Base-by-base conservation (phyloP, 2,329 filamentous ascomycete genomes). In the Fusarium praegraminearum region DNA sequence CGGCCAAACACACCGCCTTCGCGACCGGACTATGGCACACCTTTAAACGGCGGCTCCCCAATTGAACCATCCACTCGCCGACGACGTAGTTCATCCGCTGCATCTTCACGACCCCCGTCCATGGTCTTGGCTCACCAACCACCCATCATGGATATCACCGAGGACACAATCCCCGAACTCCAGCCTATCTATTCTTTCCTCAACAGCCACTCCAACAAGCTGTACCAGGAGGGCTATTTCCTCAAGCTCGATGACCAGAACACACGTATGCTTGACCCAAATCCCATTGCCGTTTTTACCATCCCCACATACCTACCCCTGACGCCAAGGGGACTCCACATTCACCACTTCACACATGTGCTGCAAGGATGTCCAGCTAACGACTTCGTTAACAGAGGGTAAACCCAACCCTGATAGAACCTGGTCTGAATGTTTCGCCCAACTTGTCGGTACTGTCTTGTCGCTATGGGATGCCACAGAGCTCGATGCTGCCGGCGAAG, bases 141-240 rank as follows among this genome's bases (percentile, higher is more conserved):
- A 76, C 92, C 91, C 76, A 82, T 94, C 79, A 94, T 97, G 90
- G 93, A 97, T 76, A 86, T 96, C 69, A 89, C 88, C 76, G 87
- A 91, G 72, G 93, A 98, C 77, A 97, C 93, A 32, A 89, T 96
- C 67, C 94, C 96, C 38, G 96, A 99, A 84, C 86, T 99, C 67
- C 92, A 94, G 82, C 95, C 94, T 69, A 94, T 98, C 75, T 98
- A 98, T 80, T 93, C 89, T 65, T 96, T 93, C 77, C 87, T 99
- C 71, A 98, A 97, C 82, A 96, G 91, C 80, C 96, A 99, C 79
- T 91, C 90, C 61, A 98, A 98, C 80, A 98, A 98, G 82, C 84
- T 98, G 58, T 99, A 98, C 79, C 94, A 98, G 74, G 96, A 99
- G 82, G 96, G 96, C 38, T 99, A 98, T 77, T 98, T 99, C 73